Percentiles rank a stretch among this genome's conserved stretches.
These are phyloP conservation scores for Dentipellis fragilis DNA, from an alignment of 768 basidiomycete genomes.

Conservation along the genomic window DNA sequence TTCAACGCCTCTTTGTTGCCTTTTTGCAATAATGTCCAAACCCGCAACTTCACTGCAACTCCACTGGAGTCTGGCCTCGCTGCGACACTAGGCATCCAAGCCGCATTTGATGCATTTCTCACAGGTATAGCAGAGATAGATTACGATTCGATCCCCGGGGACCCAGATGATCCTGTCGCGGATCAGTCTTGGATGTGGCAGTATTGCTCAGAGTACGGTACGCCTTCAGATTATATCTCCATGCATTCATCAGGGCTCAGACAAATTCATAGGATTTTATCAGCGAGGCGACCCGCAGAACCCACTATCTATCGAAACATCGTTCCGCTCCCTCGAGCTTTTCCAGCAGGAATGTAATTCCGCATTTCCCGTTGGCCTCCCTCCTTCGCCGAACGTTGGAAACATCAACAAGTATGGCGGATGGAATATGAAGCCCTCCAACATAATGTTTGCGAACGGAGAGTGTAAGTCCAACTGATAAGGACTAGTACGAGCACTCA, in stretches of 20 bases:
- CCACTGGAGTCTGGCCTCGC: slow-evolving; percentile 30
- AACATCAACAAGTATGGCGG: slow-evolving; percentile 42
- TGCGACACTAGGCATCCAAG: slow-evolving; percentile 23
- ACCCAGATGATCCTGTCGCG: slow-evolving; percentile 30
- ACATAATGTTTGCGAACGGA: slow-evolving; percentile 38
- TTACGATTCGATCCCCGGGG: slow-evolving; percentile 33
- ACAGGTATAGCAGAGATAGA: slow-evolving; percentile 33
- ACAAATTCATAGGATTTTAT: slow-evolving; percentile 25
- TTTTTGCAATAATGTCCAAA: slow-evolving; percentile 40
- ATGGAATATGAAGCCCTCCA: slow-evolving; percentile 40
- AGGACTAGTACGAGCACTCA: neutral
- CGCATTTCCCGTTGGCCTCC: slow-evolving; percentile 28
- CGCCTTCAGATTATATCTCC: slow-evolving; percentile 3
- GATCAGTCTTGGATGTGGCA: slow-evolving; percentile 45
- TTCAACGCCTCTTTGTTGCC: slow-evolving; percentile 33
- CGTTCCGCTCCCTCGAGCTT: slow-evolving; percentile 32
- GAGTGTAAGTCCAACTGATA: slow-evolving; percentile 28
- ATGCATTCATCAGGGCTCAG: neutral
- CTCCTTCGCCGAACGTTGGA: slow-evolving; percentile 30
- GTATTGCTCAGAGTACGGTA: slow-evolving; percentile 43
- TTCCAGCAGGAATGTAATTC: slow-evolving; percentile 37
- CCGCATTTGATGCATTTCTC: slow-evolving; percentile 31
- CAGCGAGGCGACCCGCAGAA: slow-evolving; percentile 37
- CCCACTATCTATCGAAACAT: slow-evolving; percentile 37
- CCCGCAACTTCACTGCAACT: slow-evolving; percentile 28